Percentiles rank a stretch among this genome's conserved stretches.
Evolutionary conservation across 2,329 filamentous ascomycete species (phyloP).

Genomic region (Colletotrichum aenigma): DNA sequence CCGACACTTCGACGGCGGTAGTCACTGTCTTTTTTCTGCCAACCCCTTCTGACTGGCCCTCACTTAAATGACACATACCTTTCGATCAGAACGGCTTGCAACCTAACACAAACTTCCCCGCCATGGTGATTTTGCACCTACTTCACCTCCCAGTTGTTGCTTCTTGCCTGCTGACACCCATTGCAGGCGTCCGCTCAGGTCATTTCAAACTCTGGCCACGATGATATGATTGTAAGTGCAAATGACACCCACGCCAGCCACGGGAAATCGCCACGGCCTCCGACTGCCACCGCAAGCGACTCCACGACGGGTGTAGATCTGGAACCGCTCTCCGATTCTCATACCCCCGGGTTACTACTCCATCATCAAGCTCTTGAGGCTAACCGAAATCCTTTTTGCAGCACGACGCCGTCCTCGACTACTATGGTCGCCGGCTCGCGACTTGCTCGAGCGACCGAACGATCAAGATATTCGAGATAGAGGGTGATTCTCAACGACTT

Average conservation of each 20-base stretch:
- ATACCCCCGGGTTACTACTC: background rate
- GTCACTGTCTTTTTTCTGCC: background rate
- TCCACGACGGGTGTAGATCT: background rate
- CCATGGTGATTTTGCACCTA: background rate
- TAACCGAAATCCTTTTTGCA: slow-evolving; percentile 33
- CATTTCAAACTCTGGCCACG: slow-evolving; percentile 66
- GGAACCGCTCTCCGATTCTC: background rate
- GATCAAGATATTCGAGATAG: slow-evolving; percentile 99
- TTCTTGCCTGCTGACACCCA: background rate
- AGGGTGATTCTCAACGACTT: slow-evolving; percentile 87
- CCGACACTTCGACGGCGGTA: background rate
- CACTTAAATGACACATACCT: background rate
- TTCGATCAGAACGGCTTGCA: background rate
- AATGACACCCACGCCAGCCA: background rate
- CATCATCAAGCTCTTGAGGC: background rate
- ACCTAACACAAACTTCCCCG: background rate
- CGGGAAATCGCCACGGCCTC: background rate
- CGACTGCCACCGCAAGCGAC: background rate
- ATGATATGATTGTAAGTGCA: slow-evolving; percentile 97
- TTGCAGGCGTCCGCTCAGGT: slow-evolving; percentile 40
- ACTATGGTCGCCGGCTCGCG: slow-evolving; percentile 94
- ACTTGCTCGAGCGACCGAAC: slow-evolving; percentile 98
- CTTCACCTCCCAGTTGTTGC: background rate
- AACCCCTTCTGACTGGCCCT: background rate
- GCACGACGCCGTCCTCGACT: slow-evolving; percentile 99